Conservation (phyloP, 2,329 filamentous ascomycete species). For the Pseudogymnoascus sp. region DNA sequence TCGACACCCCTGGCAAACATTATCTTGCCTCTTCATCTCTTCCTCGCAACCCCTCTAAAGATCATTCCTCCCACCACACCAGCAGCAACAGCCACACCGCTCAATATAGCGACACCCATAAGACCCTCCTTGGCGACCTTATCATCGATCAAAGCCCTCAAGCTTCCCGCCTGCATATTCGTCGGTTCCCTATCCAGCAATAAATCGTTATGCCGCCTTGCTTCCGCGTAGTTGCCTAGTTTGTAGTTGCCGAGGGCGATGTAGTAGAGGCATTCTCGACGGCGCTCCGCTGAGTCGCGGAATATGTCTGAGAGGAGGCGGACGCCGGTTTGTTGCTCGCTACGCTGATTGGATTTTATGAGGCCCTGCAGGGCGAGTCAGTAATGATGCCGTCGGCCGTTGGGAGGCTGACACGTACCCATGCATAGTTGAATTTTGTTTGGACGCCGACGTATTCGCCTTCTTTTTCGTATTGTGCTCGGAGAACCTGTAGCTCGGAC, state of each 20-base stretch:
- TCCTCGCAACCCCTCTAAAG: slow-evolving; percentile 64
- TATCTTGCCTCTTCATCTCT: slow-evolving; percentile 15
- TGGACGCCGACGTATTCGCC: slow-evolving; percentile 94
- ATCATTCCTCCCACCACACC: slow-evolving; percentile 87
- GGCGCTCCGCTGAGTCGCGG: slow-evolving; percentile 81
- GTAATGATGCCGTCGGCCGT: background rate
- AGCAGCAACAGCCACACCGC: slow-evolving; percentile 83
- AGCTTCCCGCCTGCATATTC: slow-evolving; percentile 82
- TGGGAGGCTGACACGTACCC: slow-evolving; percentile 50
- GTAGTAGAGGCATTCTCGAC: slow-evolving; percentile 97
- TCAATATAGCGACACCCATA: slow-evolving; percentile 89
- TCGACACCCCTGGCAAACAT: background rate
- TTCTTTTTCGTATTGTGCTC: slow-evolving; percentile 93
- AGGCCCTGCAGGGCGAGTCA: slow-evolving; percentile 56
- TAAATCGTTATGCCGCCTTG: slow-evolving; percentile 87
- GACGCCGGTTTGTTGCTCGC: slow-evolving; percentile 90
- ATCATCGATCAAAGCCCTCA: slow-evolving; percentile 85
- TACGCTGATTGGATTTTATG: slow-evolving; percentile 79
- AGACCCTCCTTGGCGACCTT: slow-evolving; percentile 92
- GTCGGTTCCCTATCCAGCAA: slow-evolving; percentile 83
- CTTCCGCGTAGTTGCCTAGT: slow-evolving; percentile 93
- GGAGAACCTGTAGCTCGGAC: slow-evolving; percentile 84
- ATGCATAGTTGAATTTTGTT: slow-evolving; percentile 99
- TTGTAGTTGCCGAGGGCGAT: slow-evolving; percentile 96
- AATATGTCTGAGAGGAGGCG: slow-evolving; percentile 95